Evolutionary conservation across 345 rosid genomes (phyloP).

Genomic region (Punica granatum): DNA sequence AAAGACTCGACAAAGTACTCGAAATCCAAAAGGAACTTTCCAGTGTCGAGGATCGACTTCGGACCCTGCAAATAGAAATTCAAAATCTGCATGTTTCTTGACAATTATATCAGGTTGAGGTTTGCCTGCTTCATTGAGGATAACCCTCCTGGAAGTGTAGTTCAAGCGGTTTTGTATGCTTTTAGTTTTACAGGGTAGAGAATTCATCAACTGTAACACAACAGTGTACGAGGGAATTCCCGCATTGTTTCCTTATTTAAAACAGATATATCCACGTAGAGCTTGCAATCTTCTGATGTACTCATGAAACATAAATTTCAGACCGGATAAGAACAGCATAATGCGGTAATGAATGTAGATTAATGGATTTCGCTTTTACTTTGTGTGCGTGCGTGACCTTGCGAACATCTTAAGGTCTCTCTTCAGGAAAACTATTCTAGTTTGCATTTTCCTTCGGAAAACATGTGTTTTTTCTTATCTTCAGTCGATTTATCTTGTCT

Average conservation of each 20-base stretch:
- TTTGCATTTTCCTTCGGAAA: no score
- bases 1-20: conserved; percentile 46
- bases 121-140: neutral
- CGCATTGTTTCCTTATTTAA: neutral
- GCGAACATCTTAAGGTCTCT: no score
- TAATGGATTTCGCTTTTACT: no score
- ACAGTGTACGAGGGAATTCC: neutral
- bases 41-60: conserved; percentile 33
- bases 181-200: neutral
- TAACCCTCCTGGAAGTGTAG: neutral
- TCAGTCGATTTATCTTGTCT: no score
- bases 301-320: no score
- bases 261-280: neutral
- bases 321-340: no score
- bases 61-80: conserved; percentile 53
- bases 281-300: no score
- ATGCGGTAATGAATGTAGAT: no score
- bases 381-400: no score
- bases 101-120: conserved; percentile 1
- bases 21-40: conserved; percentile 47
- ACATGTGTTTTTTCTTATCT: no score
- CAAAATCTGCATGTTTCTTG: conserved; percentile 67
- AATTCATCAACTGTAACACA: neutral
- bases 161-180: neutral
- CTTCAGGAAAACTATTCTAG: no score